Evolutionary conservation across 2,329 filamentous ascomycete species (phyloP), one percentile per base, ranked within the genome.

Genomic region (Alternaria incomplexa): DNA sequence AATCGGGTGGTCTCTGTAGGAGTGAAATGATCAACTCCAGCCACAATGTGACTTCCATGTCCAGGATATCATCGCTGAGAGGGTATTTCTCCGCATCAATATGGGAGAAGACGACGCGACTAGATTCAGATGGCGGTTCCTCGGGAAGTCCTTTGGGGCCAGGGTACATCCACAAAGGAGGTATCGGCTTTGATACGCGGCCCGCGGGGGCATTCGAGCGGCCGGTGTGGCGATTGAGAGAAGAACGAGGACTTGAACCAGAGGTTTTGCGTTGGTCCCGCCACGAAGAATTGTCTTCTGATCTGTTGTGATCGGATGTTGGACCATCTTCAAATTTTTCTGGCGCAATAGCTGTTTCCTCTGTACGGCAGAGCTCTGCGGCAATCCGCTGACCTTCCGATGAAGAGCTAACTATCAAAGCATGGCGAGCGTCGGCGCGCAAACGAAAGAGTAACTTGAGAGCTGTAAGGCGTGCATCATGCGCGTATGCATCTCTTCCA

Each of bases 371-470:
- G 10, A 97, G 82, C 7, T 90, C 86, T 15, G 88, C 86, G 26
- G 93, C 92, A 23, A 97, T 83, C 56, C 88, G 88, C 67, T 90
- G 88, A 26, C 89, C 91, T 75, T 97, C 93, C 2, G 90, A 88
- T 28, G 88, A 86, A 32, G 87, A 81, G 8, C 89, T 89, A 56
- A 97, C 83, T 61, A 91, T 93, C 5, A 97, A 86, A 47, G 90
- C 87, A 68, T 94, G 88, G 10, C 91, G 88, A 76, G 91, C 93
- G 79, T 97, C 93, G 22, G 93, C 93, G 62, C 94, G 88, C 28
- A 97, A 82, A 46, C 94, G 89, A 76, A 96, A 95, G 3, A 97
- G 83, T 46, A 80, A 66, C 56, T 79, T 80, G 10, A 81, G 68
- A 6, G 78, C 76, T 13, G 76, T 76, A 47, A 81, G 69, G 6